Evolutionary conservation across 257 asterid genomes (phyloP).

Genomic region (Agastache rugosa): DNA sequence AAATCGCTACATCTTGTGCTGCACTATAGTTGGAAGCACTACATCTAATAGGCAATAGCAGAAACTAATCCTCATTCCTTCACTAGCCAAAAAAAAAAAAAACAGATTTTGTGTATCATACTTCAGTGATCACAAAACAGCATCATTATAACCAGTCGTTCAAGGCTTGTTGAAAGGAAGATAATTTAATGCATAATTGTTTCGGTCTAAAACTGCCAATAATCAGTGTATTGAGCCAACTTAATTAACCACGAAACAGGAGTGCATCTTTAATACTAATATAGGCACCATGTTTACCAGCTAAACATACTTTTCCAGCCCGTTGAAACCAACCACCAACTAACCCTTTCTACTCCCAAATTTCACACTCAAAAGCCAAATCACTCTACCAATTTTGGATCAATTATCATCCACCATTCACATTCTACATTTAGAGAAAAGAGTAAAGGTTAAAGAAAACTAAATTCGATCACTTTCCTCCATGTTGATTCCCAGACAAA

Average conservation of each 20-base stretch:
- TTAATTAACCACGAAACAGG: too few species aligned
- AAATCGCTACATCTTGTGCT: background rate
- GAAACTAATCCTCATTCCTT: background rate
- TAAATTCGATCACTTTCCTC: background rate
- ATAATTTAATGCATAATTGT: background rate
- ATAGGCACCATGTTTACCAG: background rate
- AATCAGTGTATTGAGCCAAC: background rate
- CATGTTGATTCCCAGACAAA: background rate
- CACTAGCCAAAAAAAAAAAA: background rate
- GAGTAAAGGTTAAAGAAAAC: too few species aligned
- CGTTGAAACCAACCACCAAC: background rate
- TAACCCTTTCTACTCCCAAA: background rate
- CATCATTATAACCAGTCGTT: background rate
- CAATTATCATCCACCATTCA: background rate
- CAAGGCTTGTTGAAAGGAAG: background rate
- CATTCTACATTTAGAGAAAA: background rate
- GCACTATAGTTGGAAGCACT: background rate
- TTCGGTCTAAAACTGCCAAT: background rate
- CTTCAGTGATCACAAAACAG: background rate
- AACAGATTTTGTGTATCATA: background rate
- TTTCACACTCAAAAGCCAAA: background rate
- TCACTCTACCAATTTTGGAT: background rate
- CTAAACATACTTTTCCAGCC: background rate
- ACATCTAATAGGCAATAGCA: background rate
- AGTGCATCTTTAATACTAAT: too few species aligned